Evolutionary conservation across 179 eudicot species (phyloP), one percentile per base, ranked within the genome.

Genomic region (Camellia oleifera): DNA sequence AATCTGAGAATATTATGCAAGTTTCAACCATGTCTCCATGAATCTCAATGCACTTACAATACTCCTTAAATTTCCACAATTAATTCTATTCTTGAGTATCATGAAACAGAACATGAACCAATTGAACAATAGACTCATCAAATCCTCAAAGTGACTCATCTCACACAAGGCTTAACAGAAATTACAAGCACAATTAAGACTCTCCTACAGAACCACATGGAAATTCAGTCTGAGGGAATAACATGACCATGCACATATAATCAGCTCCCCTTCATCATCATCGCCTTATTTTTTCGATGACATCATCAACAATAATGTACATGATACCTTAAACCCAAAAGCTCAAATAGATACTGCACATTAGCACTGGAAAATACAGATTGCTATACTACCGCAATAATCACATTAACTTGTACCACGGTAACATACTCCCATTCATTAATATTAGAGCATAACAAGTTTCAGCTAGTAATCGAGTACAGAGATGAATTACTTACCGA

Each of bases 401-500:
- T 18, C 77, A 6, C 42, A 17, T 12, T n/a, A 14, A 42, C 0
- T 6, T 68, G n/a, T 2, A 4, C 48, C 50, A 40, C 4, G 18
- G 50, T 12, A 68, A 68, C 5, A 52, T n/a, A 44, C 12, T 56
- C 40, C 40, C 40, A 32, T 32, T 32, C 40, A 32, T 32, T 1
- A 32, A 32, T 32, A 32, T 32, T 32, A 32, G 40, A 5, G 17
- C 68, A n/a, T 45, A 58, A 9, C 17, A 48, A 8, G 56, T 48
- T 23, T 20, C 26, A 40, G 54, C 20, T 5, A 42, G 44, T 18
- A 78, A 78, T 56, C 20, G 13, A 54, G 8, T n/a, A 26, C 32
- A 62, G 78, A 57, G 77, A 73, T 40, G 23, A 71, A 74, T 79
- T 69, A 84, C 97, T 91, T 83, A 96, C 99, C 78, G 91, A 93